Conservation (phyloP, 371 early-diverging fungal genomes). For the Mortierella sp. region DNA sequence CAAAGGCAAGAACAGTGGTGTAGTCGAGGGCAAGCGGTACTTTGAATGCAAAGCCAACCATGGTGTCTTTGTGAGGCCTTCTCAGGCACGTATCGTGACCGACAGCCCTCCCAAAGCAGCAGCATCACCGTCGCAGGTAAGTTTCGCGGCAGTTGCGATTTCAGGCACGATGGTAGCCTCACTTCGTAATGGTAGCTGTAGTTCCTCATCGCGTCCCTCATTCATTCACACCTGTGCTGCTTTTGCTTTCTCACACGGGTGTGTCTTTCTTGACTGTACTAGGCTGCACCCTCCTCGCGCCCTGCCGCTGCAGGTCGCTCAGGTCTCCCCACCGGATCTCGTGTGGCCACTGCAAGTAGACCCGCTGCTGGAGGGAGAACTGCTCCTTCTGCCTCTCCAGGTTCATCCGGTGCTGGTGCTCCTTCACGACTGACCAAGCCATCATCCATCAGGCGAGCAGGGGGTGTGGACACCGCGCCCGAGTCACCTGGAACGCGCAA, state of each 20-base stretch:
- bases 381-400: conserved; percentile 5
- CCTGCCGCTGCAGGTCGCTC: conserved; percentile 24
- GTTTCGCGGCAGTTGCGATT: not conserved
- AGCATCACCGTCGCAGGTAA: not conserved
- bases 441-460: conserved; percentile 13
- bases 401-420: conserved; percentile 2
- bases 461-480: conserved; percentile 16
- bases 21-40: conserved; percentile 82
- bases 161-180: not conserved
- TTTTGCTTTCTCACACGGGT: too few species aligned
- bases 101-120: conserved; percentile 23
- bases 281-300: conserved; percentile 19
- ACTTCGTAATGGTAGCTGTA: too few species aligned
- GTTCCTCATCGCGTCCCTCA: too few species aligned
- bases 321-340: conserved; percentile 12
- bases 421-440: conserved; percentile 32
- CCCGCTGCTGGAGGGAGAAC: conserved; percentile 10
- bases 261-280: not conserved
- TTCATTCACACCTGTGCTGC: too few species aligned
- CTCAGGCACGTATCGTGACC: conserved; percentile 66
- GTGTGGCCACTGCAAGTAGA: conserved; percentile 9
- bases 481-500: conserved; percentile 21
- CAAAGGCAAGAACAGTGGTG: conserved; percentile 83
- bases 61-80: conserved; percentile 87
- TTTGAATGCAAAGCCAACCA: conserved; percentile 78